Evolutionary conservation across 2,329 filamentous ascomycete species (phyloP), one percentile per base, ranked within the genome.

Genomic region (Trichoderma sp.): DNA sequence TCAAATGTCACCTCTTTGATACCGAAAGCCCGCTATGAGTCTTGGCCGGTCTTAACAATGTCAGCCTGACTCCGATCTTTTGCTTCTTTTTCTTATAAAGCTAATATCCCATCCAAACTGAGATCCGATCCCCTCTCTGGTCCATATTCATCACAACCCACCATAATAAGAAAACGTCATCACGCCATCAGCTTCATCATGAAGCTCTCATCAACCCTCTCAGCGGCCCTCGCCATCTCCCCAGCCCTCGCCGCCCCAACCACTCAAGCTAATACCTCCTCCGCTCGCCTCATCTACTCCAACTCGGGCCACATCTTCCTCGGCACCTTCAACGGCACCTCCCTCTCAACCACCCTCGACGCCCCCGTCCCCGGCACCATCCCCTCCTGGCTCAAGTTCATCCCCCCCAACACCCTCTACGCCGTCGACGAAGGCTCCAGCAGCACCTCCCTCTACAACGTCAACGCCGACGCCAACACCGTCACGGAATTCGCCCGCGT

Each of bases 311-410:
- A 77, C 61, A 78, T 83, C 67, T 70, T 76, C 14, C 69, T 79
- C 3, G 79, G 77, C 67, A 71, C 78, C 59, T 83, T 80, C 64
- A 74, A 80, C 68, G 79, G 77, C 63, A 67, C 69, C 19, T 68
- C 67, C 47, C 81, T 84, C 70, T 73, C 73, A 39, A 69, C 80
- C 26, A 71, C 73, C 10, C 66, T 78, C n/a, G 68, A 74, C 44
- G 66, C 72, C 39, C 61, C 67, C 52, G 74, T 79, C 21, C 68
- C 71, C 56, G 79, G 78, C 44, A 64, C 61, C 14, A 72, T 74
- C 41, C 77, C 81, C 24, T 82, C 79, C 67, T 85, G 82, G 82
- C 72, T 84, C 72, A 72, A 76, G 45, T 78, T 77, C 71, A 76
- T 75, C 56, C 66, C 73, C 19, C 77, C 77, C 28, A 74, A 78